Percentiles rank a stretch among this genome's conserved stretches.
These are phyloP conservation scores for Tylopilus plumbeoviolaceoides DNA, from an alignment of 768 basidiomycete genomes.

Conservation along the genomic window DNA sequence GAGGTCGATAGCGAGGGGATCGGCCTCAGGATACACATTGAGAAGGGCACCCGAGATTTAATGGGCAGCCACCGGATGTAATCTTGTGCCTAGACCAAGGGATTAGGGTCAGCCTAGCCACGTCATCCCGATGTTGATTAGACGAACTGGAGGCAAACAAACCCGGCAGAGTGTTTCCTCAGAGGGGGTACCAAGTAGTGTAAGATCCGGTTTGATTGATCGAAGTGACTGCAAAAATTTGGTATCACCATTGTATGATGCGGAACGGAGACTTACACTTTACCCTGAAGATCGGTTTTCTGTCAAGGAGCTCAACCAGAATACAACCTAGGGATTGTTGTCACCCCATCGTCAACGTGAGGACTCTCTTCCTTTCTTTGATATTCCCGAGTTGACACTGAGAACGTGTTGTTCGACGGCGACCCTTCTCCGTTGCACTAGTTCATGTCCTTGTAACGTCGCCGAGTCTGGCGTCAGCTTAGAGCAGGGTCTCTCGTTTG, in stretches of 20 bases:
- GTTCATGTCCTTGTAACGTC: slow-evolving; percentile 23
- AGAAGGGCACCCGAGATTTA: slow-evolving; percentile 90
- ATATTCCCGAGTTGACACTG: too few relatives aligned
- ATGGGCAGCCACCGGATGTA: slow-evolving; percentile 98
- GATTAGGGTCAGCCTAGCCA: neutral
- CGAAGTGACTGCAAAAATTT: slow-evolving; percentile 72
- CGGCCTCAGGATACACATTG: slow-evolving; percentile 90
- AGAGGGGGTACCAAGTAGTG: slow-evolving; percentile 98
- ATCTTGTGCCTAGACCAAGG: slow-evolving; percentile 72
- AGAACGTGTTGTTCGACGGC: neutral
- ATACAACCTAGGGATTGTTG: slow-evolving; percentile 80
- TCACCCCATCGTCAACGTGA: too few relatives aligned
- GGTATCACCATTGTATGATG: neutral
- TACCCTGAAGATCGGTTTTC: slow-evolving; percentile 96
- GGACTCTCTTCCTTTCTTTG: too few relatives aligned
- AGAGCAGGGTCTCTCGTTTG: slow-evolving; percentile 59
- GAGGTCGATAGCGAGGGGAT: slow-evolving; percentile 44
- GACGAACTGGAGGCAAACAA: slow-evolving; percentile 83
- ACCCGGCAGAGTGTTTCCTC: slow-evolving; percentile 96
- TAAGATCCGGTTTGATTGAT: slow-evolving; percentile 96
- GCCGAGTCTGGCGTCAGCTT: slow-evolving; percentile 57
- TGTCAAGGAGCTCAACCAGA: slow-evolving; percentile 85
- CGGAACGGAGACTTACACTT: slow-evolving; percentile 62
- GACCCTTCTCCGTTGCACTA: slow-evolving; percentile 22
- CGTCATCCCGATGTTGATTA: neutral